Conservation (phyloP, 164 flowering plant species). For the Taxillus chinensis region DNA sequence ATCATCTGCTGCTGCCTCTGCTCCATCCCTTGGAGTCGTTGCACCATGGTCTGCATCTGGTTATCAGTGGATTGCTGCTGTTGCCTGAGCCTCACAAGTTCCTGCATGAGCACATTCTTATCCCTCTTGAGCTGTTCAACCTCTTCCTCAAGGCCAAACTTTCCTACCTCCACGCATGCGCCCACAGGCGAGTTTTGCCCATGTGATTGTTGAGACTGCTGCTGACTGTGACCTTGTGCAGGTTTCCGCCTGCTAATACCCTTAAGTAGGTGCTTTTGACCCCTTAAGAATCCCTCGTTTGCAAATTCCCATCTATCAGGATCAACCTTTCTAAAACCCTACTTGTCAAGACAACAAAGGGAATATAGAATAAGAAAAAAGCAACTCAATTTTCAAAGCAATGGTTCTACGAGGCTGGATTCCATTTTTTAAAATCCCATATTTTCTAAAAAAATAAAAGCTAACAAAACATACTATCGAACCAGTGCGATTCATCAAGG, state of each 20-base stretch:
- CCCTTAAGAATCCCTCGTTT: slow-evolving; percentile 2
- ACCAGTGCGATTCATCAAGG: no score
- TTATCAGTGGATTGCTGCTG: slow-evolving; percentile 2
- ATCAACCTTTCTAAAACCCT: slow-evolving; percentile 2
- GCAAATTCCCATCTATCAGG: slow-evolving; percentile 4
- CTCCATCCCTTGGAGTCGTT: slow-evolving; percentile 4
- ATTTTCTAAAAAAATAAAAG: no score
- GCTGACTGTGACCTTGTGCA: background rate
- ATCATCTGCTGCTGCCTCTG: slow-evolving; percentile 3
- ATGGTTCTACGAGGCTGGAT: no score
- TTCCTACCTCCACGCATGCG: slow-evolving; percentile 4
- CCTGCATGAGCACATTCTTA: slow-evolving; percentile 3
- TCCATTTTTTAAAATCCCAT: no score
- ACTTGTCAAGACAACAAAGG: background rate
- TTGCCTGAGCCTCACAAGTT: slow-evolving; percentile 1
- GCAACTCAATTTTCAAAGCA: no score
- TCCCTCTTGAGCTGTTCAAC: slow-evolving; percentile 1
- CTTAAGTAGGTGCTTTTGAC: slow-evolving; percentile 2
- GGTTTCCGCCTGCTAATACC: slow-evolving; percentile 2
- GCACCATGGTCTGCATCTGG: slow-evolving; percentile 4
- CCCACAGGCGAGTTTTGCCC: background rate
- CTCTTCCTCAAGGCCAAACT: slow-evolving; percentile 4
- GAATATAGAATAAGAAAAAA: background rate
- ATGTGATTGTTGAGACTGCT: background rate
- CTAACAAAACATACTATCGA: no score